Conservation (phyloP, 2,329 filamentous ascomycete genomes). For the Ilyonectria mors-panacis region DNA sequence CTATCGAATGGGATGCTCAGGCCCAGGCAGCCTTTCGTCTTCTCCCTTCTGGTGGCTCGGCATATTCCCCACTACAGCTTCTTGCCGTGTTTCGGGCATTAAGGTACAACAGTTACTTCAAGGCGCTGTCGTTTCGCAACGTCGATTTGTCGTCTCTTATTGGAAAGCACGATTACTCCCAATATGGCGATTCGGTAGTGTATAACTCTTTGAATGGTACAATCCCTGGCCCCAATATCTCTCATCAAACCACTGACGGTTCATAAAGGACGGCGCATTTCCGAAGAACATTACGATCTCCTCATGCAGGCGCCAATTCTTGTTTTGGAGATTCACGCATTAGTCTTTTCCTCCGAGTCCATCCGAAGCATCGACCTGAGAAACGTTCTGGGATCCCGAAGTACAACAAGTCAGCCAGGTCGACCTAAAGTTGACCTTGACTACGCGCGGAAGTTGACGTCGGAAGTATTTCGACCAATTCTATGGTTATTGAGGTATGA, state of each 20-base stretch:
- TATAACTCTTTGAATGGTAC: conserved; percentile 68
- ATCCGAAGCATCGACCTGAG: conserved; percentile 69
- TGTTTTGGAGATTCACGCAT: conserved; percentile 69
- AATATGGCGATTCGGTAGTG: conserved; percentile 63
- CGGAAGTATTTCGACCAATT: conserved; percentile 64
- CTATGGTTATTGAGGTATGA: conserved; percentile 64
- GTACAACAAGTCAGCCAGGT: conserved; percentile 38
- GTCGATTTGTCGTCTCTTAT: conserved; percentile 63
- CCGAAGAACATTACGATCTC: conserved; percentile 63
- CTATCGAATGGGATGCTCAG: conserved; percentile 60
- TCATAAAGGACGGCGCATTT: conserved; percentile 60
- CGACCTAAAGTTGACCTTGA: conserved; percentile 43
- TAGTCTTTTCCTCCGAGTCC: conserved; percentile 69
- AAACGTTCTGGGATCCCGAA: conserved; percentile 56
- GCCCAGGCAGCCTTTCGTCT: conserved; percentile 68
- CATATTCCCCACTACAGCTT: conserved; percentile 66
- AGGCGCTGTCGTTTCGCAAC: conserved; percentile 68
- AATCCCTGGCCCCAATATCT: conserved; percentile 25
- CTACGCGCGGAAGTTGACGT: conserved; percentile 46
- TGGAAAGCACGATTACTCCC: conserved; percentile 59
- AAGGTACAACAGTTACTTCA: conserved; percentile 73
- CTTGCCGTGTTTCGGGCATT: conserved; percentile 70
- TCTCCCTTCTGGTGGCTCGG: conserved; percentile 57
- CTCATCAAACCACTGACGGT: conserved; percentile 19
- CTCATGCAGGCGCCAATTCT: conserved; percentile 66